Evolutionary conservation across 2,329 filamentous ascomycete species (phyloP).

Genomic region (Didymella exigua): DNA sequence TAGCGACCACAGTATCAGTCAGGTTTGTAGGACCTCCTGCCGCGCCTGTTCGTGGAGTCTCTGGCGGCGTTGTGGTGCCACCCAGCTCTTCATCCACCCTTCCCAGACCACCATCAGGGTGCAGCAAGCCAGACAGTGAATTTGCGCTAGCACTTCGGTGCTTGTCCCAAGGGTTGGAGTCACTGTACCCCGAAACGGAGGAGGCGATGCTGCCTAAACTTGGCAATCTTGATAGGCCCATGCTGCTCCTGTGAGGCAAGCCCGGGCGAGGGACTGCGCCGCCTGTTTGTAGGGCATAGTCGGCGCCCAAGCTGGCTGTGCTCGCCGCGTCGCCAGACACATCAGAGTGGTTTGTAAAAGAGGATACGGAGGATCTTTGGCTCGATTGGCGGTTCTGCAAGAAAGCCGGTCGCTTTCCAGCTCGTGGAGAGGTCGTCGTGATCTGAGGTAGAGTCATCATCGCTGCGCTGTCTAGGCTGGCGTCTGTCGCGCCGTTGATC

Average conservation of each 20-base stretch:
- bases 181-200: conserved; percentile 64
- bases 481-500: conserved; percentile 36
- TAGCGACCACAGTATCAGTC: conserved; percentile 86
- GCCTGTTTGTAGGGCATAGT: conserved; percentile 83
- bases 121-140: conserved; percentile 39
- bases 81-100: conserved; percentile 64
- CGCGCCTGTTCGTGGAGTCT: conserved; percentile 71
- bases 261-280: conserved; percentile 66
- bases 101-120: conserved; percentile 57
- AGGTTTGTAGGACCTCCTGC: conserved; percentile 60
- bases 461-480: conserved; percentile 36
- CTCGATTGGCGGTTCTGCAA: conserved; percentile 61
- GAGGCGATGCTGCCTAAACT: conserved; percentile 92
- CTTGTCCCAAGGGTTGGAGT: conserved; percentile 51
- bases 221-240: conserved; percentile 72
- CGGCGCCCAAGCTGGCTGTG: conserved; percentile 75
- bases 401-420: conserved; percentile 59
- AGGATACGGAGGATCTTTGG: conserved; percentile 64
- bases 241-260: conserved; percentile 53
- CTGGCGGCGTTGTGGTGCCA: conserved; percentile 59
- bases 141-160: conserved; percentile 49
- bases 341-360: conserved; percentile 59
- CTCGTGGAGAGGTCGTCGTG: conserved; percentile 30
- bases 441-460: conserved; percentile 24
- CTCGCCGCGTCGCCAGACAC: conserved; percentile 67